Conservation (phyloP, 2,329 filamentous ascomycete species). For the Colletotrichum sp. region DNA sequence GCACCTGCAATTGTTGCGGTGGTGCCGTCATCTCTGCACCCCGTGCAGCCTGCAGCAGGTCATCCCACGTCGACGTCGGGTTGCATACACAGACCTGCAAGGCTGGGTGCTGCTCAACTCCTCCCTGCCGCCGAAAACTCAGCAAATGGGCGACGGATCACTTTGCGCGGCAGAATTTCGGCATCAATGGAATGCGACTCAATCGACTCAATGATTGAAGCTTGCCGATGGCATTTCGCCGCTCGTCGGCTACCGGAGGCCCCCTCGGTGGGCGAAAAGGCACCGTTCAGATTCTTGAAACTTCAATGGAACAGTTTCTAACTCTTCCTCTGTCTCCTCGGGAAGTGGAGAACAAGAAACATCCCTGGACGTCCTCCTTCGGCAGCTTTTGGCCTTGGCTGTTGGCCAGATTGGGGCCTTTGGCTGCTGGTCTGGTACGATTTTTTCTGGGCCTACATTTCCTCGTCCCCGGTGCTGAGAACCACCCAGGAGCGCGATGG, state of each 20-base stretch:
- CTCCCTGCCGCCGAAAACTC: not conserved
- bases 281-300: slow-evolving; percentile 17
- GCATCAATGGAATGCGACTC: not conserved
- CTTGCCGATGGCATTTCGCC: not conserved
- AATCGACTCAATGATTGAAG: not conserved
- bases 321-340: slow-evolving; percentile 12
- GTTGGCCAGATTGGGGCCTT: not conserved
- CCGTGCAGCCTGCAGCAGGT: slow-evolving; percentile 9
- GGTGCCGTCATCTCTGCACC: slow-evolving; percentile 11
- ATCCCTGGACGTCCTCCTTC: slow-evolving; percentile 11
- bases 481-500: not conserved
- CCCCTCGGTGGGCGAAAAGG: not conserved
- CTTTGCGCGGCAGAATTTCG: not conserved
- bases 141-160: not conserved
- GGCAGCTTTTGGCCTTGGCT: slow-evolving; percentile 4
- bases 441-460: slow-evolving; percentile 6
- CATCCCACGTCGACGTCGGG: slow-evolving; percentile 1
- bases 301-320: slow-evolving; percentile 21
- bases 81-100: not conserved
- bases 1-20: not conserved
- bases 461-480: not conserved
- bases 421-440: slow-evolving; percentile 4
- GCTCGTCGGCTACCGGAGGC: not conserved
- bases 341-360: slow-evolving; percentile 6
- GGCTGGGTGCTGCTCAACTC: not conserved